Evolutionary conservation across 257 asterid species (phyloP), one percentile per base, ranked within the genome.

Genomic region (Plantago major): DNA sequence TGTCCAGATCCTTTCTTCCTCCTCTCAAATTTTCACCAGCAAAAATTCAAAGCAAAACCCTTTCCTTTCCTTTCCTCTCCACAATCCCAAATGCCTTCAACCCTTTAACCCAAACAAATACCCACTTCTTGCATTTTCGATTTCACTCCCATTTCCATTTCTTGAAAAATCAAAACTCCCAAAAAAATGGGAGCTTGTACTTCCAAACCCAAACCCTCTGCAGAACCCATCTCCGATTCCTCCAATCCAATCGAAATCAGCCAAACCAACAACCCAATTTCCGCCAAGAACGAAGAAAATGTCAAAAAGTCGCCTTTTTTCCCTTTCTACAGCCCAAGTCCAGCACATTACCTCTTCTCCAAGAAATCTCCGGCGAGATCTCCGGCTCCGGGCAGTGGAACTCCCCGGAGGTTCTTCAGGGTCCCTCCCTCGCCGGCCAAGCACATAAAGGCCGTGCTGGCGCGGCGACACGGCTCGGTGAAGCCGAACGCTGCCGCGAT

Each of bases 351-450:
- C 60, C 62, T 84, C 40, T 91, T 86, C 74, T 82, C 90, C 3
- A 91, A 91, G 82, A 82, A 86, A 74, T 83, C 96, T 33, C 96
- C 95, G 78, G 90, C 84, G 72, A 85, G 94, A 79, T 82, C 94
- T 76, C 82, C 88, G 50, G 77, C 78, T 42, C 75, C 82, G 65
- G 72, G 72, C 3, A 55, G 58, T 14, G 69, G 79, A 18, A 86
- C 98, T 44, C 96, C 95, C 59, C 66, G 78, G 73, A 81, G 89
- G 71, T 78, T 86, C 70, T 88, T 91, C 68, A 86, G 81, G 73
- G 64, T 83, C 37, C 97, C 98, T 51, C 95, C 98, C 60, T 91
- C 98, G 16, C 98, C 98, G 64, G 95, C 96, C 58, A 91, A 84
- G 89, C 96, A 88, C 78, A 91, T 91, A 58, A 82, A 69, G 85